A percentile compares a stretch with the other conserved stretches of the same genome.
phyloP scores from a whole-genome alignment of 2,329 filamentous ascomycete species.

The Alternaria sp. region DNA sequence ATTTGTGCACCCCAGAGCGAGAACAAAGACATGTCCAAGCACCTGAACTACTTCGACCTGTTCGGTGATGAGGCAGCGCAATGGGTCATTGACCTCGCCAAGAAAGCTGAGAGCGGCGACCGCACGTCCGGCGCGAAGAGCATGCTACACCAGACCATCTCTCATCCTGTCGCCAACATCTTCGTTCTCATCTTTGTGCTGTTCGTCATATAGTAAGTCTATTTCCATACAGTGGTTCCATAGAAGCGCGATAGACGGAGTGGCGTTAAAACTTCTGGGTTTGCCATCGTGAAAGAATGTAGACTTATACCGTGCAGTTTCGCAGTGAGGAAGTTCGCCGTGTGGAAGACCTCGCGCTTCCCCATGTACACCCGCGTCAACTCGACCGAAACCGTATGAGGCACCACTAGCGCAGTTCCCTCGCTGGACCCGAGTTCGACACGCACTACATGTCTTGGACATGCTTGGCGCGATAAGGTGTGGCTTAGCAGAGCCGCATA shows the following conservation, averaged over 20 bases:
- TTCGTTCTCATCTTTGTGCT: constrained; percentile 30
- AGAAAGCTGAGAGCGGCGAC: constrained; percentile 19
- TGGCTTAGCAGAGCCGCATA: constrained; percentile 6
- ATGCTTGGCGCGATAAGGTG: constrained; percentile 8
- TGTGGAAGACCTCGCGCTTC: constrained; percentile 29
- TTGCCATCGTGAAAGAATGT: constrained; percentile 10
- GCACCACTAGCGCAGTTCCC: background rate
- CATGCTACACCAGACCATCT: constrained; percentile 31
- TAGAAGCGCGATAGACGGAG: constrained; percentile 14
- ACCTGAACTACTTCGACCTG: constrained; percentile 64
- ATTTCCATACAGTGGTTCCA: constrained; percentile 3
- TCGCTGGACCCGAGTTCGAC: background rate
- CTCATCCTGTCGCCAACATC: constrained; percentile 33
- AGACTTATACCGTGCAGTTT: constrained; percentile 34
- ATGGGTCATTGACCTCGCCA: constrained; percentile 32
- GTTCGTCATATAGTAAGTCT: constrained; percentile 35
- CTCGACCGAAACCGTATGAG: constrained; percentile 27
- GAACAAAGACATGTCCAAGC: constrained; percentile 61
- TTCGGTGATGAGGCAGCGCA: constrained; percentile 33
- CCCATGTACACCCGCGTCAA: constrained; percentile 29
- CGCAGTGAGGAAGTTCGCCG: constrained; percentile 26
- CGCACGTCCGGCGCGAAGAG: constrained; percentile 24
- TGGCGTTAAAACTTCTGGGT: background rate
- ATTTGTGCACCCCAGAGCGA: constrained; percentile 64
- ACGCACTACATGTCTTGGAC: constrained; percentile 5